Evolutionary conservation across 2,329 filamentous ascomycete species (phyloP).

Genomic region (Parastagonospora nodorum): DNA sequence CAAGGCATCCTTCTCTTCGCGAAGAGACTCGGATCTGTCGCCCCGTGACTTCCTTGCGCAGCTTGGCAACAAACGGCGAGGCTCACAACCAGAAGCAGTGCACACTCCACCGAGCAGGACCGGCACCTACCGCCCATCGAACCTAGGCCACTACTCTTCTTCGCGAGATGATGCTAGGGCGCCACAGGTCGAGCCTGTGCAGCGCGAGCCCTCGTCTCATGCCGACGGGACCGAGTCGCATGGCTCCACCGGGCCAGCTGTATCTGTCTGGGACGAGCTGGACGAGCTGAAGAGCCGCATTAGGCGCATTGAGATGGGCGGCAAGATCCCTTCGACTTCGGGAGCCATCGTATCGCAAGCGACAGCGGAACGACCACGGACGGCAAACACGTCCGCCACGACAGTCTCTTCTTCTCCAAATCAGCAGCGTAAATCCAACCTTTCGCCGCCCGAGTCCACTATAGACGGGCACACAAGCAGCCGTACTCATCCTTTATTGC

Average conservation of each 20-base stretch:
- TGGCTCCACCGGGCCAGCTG: slow-evolving; percentile 83
- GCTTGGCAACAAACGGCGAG: slow-evolving; percentile 32
- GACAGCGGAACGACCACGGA: slow-evolving; percentile 81
- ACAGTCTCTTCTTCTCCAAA: slow-evolving; percentile 91
- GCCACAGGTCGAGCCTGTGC: slow-evolving; percentile 30
- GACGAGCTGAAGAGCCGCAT: slow-evolving; percentile 95
- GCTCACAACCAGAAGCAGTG: slow-evolving; percentile 38
- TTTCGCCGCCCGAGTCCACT: slow-evolving; percentile 48
- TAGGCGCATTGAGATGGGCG: slow-evolving; percentile 84
- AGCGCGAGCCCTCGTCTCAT: slow-evolving; percentile 33
- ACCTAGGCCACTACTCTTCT: slow-evolving; percentile 40
- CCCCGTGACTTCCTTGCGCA: slow-evolving; percentile 43
- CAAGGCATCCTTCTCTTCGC: slow-evolving; percentile 31
- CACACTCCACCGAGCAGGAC: slow-evolving; percentile 42
- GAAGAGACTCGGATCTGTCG: slow-evolving; percentile 36
- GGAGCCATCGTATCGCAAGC: slow-evolving; percentile 69
- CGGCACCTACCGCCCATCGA: slow-evolving; percentile 42
- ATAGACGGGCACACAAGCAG: slow-evolving; percentile 50
- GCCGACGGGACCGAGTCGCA: slow-evolving; percentile 73
- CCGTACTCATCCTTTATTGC: slow-evolving; percentile 76
- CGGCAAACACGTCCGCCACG: slow-evolving; percentile 88
- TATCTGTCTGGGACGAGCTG: slow-evolving; percentile 96
- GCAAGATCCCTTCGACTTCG: slow-evolving; percentile 82
- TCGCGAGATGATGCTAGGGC: slow-evolving; percentile 35
- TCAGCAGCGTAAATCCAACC: slow-evolving; percentile 62